phyloP scores from a whole-genome alignment of 2,329 filamentous ascomycete species.

The Microcyclosporella mali region DNA sequence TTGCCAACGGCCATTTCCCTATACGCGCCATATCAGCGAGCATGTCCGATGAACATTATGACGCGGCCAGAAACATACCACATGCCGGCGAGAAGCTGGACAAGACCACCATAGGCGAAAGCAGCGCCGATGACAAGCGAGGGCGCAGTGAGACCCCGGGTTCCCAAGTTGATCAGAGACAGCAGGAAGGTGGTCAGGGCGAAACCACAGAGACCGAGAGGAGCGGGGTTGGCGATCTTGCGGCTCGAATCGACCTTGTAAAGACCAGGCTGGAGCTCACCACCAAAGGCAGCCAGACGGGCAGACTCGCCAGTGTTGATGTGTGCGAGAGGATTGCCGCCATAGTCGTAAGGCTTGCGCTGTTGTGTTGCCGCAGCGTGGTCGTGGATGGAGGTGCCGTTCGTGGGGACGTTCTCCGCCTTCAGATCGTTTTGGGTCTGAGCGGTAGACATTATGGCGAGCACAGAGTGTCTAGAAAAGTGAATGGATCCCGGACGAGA shows the following conservation, averaged over 20 bases:
- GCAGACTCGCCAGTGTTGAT: slow-evolving; percentile 45
- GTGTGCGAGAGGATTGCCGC: slow-evolving; percentile 48
- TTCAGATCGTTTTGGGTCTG: slow-evolving; percentile 32
- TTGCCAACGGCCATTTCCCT: slow-evolving; percentile 55
- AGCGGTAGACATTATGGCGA: slow-evolving; percentile 38
- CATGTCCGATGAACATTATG: neutral
- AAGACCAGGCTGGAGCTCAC: slow-evolving; percentile 48
- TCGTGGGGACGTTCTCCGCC: slow-evolving; percentile 19
- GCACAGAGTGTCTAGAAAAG: neutral
- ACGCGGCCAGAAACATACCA: slow-evolving; percentile 39
- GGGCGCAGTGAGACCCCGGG: slow-evolving; percentile 36
- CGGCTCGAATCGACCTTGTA: slow-evolving; percentile 35
- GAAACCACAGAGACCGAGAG: slow-evolving; percentile 57
- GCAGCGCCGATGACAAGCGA: slow-evolving; percentile 46
- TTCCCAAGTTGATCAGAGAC: slow-evolving; percentile 45
- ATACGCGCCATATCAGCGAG: neutral
- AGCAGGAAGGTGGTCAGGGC: slow-evolving; percentile 60
- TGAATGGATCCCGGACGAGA: neutral
- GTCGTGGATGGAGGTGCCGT: slow-evolving; percentile 32
- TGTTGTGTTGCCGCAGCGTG: slow-evolving; percentile 31
- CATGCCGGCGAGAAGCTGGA: slow-evolving; percentile 49
- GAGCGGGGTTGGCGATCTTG: slow-evolving; percentile 55
- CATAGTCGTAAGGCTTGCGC: slow-evolving; percentile 43
- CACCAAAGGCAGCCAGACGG: slow-evolving; percentile 45
- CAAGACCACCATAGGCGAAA: slow-evolving; percentile 46